Percentiles rank a stretch among this genome's conserved stretches.
Evolutionary conservation across 441 rosid species (phyloP).

Genomic region (Iberis amara): DNA sequence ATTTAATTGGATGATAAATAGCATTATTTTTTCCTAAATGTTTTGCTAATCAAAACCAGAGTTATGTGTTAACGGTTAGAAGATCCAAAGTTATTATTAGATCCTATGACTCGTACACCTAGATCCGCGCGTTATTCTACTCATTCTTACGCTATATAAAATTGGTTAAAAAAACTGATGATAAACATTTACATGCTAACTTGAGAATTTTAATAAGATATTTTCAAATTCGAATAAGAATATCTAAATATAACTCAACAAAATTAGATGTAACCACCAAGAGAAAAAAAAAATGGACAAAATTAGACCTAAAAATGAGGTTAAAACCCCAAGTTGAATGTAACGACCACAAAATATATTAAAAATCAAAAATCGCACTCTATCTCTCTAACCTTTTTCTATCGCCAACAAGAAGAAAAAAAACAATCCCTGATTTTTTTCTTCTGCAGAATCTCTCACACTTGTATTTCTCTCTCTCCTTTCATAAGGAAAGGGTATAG

Average conservation of each 20-base stretch:
- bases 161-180: no score
- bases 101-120: no score
- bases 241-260: conserved; percentile 6
- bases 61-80: no score
- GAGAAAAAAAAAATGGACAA: not conserved
- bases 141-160: no score
- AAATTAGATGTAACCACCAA: conserved; percentile 7
- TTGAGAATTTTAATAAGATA: no score
- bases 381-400: conserved; percentile 8
- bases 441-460: conserved; percentile 9
- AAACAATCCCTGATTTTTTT: conserved; percentile 11
- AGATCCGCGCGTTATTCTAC: no score
- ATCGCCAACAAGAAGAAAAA: conserved; percentile 15
- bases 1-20: no score
- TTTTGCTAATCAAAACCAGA: no score
- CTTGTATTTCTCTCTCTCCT: conserved; percentile 27
- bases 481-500: conserved; percentile 29
- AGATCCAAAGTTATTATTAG: no score
- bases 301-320: conserved; percentile 17
- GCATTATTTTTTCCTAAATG: no score
- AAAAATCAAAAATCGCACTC: conserved; percentile 1
- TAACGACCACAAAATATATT: conserved; percentile 11
- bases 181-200: no score
- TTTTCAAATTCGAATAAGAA: conserved; percentile 1
- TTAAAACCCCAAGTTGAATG: conserved; percentile 1